Percentiles rank a stretch among this genome's conserved stretches.
These are phyloP conservation scores for Kluyveromyces lactis DNA, from an alignment of 805 yeast species.

Conservation along the genomic window DNA sequence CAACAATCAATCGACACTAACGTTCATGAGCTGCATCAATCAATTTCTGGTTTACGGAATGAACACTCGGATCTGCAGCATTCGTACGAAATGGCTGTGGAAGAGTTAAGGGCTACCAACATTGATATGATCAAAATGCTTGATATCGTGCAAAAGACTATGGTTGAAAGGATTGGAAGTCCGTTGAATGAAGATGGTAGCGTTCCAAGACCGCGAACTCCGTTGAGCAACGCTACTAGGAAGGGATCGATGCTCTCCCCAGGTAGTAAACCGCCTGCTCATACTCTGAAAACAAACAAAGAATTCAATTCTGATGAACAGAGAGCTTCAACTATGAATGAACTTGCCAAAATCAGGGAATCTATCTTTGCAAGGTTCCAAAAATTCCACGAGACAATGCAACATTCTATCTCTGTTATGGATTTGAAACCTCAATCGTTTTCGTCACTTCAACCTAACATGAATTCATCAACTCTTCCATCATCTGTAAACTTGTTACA, in stretches of 20 bases:
- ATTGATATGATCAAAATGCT: conserved; percentile 45
- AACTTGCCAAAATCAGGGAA: conserved; percentile 1
- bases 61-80: conserved; percentile 37
- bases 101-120: conserved; percentile 42
- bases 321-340: background rate
- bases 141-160: conserved; percentile 34
- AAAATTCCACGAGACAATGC: background rate
- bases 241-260: conserved; percentile 2
- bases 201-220: background rate
- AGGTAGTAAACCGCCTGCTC: background rate
- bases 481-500: background rate
- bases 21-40: conserved; percentile 33
- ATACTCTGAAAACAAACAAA: background rate
- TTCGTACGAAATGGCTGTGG: conserved; percentile 40
- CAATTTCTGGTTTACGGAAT: conserved; percentile 31
- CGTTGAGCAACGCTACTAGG: background rate
- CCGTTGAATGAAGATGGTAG: background rate
- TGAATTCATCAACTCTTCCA: background rate
- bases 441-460: background rate
- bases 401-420: background rate
- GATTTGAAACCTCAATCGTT: background rate
- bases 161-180: background rate
- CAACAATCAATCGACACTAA: conserved; percentile 7
- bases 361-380: background rate
- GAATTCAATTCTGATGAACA: background rate